phyloP scores from a whole-genome alignment of 352 stramenopile genomes.

The Pythium aphanidermatum region DNA sequence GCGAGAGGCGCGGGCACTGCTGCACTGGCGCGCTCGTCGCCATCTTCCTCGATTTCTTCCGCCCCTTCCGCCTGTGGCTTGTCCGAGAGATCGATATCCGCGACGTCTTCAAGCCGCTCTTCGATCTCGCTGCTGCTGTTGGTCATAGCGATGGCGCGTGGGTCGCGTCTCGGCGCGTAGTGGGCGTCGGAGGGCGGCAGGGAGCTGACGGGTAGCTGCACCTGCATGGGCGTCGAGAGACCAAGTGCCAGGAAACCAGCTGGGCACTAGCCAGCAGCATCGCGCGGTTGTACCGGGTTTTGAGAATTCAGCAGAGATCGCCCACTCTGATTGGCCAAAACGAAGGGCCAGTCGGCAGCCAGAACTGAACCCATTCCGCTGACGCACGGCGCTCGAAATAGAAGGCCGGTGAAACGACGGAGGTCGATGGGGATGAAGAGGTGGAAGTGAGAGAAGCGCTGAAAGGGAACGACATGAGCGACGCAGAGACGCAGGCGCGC shows the following conservation, averaged over 20 bases:
- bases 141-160: slow-evolving; percentile 8
- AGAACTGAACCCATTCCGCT: slow-evolving; percentile 3
- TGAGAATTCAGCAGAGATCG: neutral
- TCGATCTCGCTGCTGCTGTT: slow-evolving; percentile 16
- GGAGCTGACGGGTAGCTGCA: neutral
- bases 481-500: too few relatives aligned
- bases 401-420: neutral
- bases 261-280: too few relatives aligned
- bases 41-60: neutral
- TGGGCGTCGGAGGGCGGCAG: neutral
- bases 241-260: too few relatives aligned
- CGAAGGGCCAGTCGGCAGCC: neutral
- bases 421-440: neutral
- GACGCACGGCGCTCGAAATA: too few relatives aligned
- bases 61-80: too few relatives aligned
- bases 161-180: neutral
- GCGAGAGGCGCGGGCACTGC: neutral
- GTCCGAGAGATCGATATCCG: too few relatives aligned
- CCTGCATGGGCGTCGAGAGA: neutral
- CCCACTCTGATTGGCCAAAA: slow-evolving; percentile 3
- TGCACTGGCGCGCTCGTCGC: neutral
- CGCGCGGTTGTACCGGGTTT: neutral
- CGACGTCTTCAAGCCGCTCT: too few relatives aligned
- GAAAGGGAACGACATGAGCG: neutral
- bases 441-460: neutral